Conservation (phyloP, 306 rosid species). For the Vigna reflexopilosa region DNA sequence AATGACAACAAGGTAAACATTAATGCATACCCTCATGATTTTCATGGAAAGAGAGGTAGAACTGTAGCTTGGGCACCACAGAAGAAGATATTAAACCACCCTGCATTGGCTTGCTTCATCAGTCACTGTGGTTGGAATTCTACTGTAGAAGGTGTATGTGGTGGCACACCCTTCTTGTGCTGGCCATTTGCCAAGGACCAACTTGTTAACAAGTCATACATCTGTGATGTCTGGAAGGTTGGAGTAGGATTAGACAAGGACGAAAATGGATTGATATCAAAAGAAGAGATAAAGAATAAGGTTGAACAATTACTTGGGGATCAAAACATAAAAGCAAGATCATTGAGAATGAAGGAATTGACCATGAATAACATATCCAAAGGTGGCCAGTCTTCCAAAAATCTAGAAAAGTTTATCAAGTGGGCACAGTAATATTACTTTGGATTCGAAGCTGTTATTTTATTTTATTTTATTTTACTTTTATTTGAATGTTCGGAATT, state of each 20-base stretch:
- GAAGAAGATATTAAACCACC: conserved; percentile 51
- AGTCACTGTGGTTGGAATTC: conserved; percentile 73
- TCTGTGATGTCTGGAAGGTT: conserved; percentile 53
- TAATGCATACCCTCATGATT: conserved; percentile 39
- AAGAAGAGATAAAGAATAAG: conserved; percentile 51
- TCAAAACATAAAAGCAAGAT: conserved; percentile 43
- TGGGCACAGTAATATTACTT: conserved; percentile 26
- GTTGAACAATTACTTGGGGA: conserved; percentile 50
- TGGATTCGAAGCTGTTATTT: background rate
- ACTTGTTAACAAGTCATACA: conserved; percentile 34
- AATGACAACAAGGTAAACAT: background rate
- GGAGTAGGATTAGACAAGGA: conserved; percentile 47
- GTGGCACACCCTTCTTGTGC: conserved; percentile 50
- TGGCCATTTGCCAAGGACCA: conserved; percentile 53
- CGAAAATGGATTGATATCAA: conserved; percentile 47
- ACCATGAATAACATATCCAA: conserved; percentile 20
- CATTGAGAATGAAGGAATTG: conserved; percentile 42
- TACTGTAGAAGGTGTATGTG: conserved; percentile 43
- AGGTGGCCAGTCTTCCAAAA: conserved; percentile 36
- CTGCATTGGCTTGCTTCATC: conserved; percentile 56
- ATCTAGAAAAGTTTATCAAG: conserved; percentile 30
- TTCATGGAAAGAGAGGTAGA: conserved; percentile 40
- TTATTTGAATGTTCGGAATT: background rate
- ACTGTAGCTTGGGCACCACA: conserved; percentile 56
- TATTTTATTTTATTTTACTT: background rate